Percentiles rank a stretch among this genome's conserved stretches.
Conservation (phyloP, 305 asterid genomes). For the Fraxinus ornus region DNA sequence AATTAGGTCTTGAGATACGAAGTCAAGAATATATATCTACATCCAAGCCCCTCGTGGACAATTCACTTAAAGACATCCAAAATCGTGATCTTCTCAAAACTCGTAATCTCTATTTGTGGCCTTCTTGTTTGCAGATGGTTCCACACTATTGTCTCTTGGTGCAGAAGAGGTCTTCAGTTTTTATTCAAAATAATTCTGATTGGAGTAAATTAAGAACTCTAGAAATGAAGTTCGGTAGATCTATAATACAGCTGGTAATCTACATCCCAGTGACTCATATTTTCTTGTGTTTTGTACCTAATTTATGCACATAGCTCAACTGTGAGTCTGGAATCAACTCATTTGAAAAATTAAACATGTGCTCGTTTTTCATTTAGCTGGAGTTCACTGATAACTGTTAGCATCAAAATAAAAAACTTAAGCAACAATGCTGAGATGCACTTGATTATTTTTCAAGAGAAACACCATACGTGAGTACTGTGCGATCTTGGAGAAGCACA, state of each 20-base stretch:
- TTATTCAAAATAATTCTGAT: background rate
- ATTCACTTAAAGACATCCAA: background rate
- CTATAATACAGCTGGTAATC: background rate
- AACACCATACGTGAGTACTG: background rate
- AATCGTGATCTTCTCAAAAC: background rate
- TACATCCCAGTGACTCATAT: background rate
- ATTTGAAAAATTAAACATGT: background rate
- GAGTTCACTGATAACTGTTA: background rate
- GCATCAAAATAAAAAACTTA: background rate
- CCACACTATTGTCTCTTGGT: background rate
- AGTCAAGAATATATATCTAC: background rate
- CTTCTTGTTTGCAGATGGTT: background rate
- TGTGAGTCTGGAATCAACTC: background rate
- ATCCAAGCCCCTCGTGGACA: background rate
- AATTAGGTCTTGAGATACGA: background rate
- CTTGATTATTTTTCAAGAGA: background rate
- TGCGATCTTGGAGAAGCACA: conserved; percentile 7
- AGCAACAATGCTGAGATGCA: background rate
- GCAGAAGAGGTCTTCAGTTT: background rate
- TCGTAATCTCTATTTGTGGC: background rate
- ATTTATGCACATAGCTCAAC: background rate
- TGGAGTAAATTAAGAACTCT: background rate
- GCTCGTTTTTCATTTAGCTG: background rate
- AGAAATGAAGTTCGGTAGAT: background rate
- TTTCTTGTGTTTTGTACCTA: background rate